Percentiles rank a stretch among this genome's conserved stretches.
These are phyloP conservation scores for Deuterostichococcus epilithicus DNA, from an alignment of 139 green algal genomes.

Conservation along the genomic window DNA sequence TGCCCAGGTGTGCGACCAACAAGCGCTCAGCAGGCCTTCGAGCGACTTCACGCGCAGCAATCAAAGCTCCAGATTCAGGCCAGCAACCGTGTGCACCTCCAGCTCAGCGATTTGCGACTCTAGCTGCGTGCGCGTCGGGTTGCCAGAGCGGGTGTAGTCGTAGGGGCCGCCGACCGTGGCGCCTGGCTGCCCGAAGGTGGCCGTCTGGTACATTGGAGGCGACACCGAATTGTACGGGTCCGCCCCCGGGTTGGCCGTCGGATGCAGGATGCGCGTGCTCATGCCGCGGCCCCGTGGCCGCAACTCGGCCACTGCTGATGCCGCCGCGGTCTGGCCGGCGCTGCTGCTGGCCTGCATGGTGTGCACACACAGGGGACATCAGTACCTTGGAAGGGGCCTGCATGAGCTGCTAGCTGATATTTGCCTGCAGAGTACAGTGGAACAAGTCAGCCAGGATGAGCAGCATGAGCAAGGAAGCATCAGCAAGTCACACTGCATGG, in stretches of 20 bases:
- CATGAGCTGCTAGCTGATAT: too few relatives aligned
- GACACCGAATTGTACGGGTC: slow-evolving; percentile 81
- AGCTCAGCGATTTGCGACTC: slow-evolving; percentile 79
- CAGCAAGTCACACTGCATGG: too few relatives aligned
- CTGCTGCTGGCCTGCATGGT: background rate
- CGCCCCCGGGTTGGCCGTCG: slow-evolving; percentile 6
- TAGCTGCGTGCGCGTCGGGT: slow-evolving; percentile 83
- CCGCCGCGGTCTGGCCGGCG: too few relatives aligned
- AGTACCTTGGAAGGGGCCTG: too few relatives aligned
- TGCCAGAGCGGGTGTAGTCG: slow-evolving; percentile 96
- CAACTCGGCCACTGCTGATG: background rate
- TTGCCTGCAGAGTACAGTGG: too few relatives aligned
- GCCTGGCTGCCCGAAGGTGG: slow-evolving; percentile 80
- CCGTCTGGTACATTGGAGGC: slow-evolving; percentile 95
- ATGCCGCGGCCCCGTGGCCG: background rate
- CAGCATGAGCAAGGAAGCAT: too few relatives aligned
- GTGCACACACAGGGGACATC: too few relatives aligned
- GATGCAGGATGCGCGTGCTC: slow-evolving; percentile 47
- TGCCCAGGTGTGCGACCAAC: too few relatives aligned
- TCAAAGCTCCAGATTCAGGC: background rate
- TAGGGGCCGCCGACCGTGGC: slow-evolving; percentile 82
- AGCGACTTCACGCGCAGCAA: background rate
- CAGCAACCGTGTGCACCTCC: too few relatives aligned
- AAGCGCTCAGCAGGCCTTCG: too few relatives aligned
- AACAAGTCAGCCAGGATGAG: too few relatives aligned